These are phyloP conservation scores for Ligustrum vulgare DNA, from an alignment of 257 asterid genomes.

Conservation along the genomic window DNA sequence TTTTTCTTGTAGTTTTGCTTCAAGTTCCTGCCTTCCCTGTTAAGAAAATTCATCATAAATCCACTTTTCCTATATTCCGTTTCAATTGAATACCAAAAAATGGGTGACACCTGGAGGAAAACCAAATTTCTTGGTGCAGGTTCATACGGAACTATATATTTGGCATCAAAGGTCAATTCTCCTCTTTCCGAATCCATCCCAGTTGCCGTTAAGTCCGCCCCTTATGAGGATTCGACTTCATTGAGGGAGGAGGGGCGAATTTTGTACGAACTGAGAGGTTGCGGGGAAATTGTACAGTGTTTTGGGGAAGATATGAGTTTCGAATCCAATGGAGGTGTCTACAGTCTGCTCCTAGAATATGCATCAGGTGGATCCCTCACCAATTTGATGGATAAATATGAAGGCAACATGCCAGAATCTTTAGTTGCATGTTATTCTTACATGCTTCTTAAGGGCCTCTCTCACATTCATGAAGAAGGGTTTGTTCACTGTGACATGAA, in stretches of 20 bases:
- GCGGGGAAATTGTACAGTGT: background rate
- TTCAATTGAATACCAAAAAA: background rate
- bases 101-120: background rate
- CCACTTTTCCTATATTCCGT: background rate
- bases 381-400: background rate
- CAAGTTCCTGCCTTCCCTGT: background rate
- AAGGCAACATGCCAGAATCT: constrained; percentile 6
- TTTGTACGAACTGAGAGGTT: constrained; percentile 4
- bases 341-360: constrained; percentile 16
- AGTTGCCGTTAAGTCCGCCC: background rate
- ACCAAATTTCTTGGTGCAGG: background rate
- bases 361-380: background rate
- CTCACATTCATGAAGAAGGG: background rate
- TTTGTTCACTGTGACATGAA: constrained; percentile 26
- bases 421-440: constrained; percentile 8
- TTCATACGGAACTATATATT: background rate
- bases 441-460: constrained; percentile 9
- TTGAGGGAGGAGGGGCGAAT: background rate
- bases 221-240: background rate
- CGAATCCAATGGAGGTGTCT: background rate
- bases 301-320: constrained; percentile 5
- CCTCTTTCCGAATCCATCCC: background rate
- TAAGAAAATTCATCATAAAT: background rate
- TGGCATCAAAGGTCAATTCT: background rate
- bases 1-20: too few species aligned